Evolutionary conservation across 305 asterid species (phyloP).

Genomic region (Stenogyne calaminthoides): DNA sequence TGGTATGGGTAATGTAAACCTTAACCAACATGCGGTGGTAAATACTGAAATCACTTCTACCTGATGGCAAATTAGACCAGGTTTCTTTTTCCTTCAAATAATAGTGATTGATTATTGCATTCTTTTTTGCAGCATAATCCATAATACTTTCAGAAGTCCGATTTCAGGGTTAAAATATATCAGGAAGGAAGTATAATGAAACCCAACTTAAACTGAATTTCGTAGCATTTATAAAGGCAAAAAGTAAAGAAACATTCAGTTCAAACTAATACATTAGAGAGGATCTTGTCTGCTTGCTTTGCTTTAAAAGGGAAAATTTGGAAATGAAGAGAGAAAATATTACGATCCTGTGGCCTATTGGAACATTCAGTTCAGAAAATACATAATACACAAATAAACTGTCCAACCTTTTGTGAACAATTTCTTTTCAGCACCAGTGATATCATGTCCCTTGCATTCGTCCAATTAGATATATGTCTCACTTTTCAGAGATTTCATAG

Average conservation of each 20-base stretch:
- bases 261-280: not conserved
- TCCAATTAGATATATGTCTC: not conserved
- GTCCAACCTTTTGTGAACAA: not conserved
- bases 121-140: not conserved
- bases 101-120: not conserved
- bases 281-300: not conserved
- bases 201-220: not conserved
- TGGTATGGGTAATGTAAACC: not conserved
- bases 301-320: not conserved
- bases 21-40: not conserved
- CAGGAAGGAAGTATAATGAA: not conserved
- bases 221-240: conserved; percentile 1
- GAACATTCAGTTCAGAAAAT: not conserved
- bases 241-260: not conserved
- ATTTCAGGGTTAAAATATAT: conserved; percentile 8
- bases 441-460: not conserved
- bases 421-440: not conserved
- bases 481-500: not conserved
- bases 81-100: not conserved
- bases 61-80: conserved; percentile 12
- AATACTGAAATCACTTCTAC: not conserved
- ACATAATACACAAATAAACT: not conserved
- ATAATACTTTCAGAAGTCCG: not conserved
- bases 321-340: not conserved
- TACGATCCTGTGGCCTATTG: not conserved